Conservation (phyloP, 345 rosid species). For the Cardamine chenopodiifolia region DNA sequence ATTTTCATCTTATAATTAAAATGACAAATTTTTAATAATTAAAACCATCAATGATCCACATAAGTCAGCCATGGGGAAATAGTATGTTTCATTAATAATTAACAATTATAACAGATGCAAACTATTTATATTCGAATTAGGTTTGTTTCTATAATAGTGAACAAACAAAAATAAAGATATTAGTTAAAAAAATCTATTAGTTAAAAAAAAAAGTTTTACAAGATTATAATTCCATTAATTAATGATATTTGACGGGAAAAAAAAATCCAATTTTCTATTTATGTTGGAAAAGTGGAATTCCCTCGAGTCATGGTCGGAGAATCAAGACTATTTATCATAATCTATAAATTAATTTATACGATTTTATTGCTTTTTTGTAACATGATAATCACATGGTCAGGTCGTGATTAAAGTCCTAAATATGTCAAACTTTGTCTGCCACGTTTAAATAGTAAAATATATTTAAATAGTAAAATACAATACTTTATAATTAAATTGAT, state of each 20-base stretch:
- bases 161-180: not conserved
- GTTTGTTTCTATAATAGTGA: too few species aligned
- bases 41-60: not conserved
- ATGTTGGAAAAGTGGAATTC: not conserved
- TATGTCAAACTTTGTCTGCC: conserved; percentile 41
- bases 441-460: not conserved
- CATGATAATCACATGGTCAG: conserved; percentile 31
- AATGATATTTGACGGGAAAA: too few species aligned
- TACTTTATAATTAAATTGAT: not conserved
- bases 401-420: conserved; percentile 31
- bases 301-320: not conserved
- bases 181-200: too few species aligned
- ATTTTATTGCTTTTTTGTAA: not conserved
- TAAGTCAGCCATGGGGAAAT: not conserved
- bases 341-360: not conserved
- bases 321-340: conserved; percentile 14
- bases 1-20: not conserved
- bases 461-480: not conserved
- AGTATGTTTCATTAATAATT: not conserved
- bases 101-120: not conserved
- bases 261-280: not conserved
- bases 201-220: too few species aligned
- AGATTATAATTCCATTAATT: too few species aligned
- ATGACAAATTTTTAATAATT: not conserved
- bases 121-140: too few species aligned